phyloP scores from a whole-genome alignment of 2,329 filamentous ascomycete genomes.

The Aureobasidium leucospermi region DNA sequence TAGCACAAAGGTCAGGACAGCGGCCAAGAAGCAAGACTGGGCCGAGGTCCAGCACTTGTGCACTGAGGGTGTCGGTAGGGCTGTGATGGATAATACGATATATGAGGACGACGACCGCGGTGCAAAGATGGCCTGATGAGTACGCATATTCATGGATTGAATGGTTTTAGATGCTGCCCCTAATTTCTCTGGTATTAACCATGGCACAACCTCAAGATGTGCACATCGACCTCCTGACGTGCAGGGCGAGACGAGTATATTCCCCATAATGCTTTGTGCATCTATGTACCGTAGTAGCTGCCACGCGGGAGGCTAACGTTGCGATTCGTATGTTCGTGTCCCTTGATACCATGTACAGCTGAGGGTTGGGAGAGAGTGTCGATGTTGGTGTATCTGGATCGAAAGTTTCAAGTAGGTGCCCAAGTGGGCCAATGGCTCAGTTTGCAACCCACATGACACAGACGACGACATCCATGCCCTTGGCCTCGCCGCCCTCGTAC shows the following conservation, averaged over 20 bases:
- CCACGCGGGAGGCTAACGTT: not conserved
- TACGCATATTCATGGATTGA: conserved; percentile 20
- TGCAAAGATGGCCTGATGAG: conserved; percentile 1
- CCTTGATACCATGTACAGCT: conserved; percentile 5
- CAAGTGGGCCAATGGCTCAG: conserved; percentile 30
- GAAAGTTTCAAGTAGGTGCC: not conserved
- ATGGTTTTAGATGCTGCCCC: not conserved
- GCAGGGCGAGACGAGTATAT: not conserved
- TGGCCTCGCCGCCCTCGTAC: conserved; percentile 54
- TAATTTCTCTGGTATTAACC: conserved; percentile 2
- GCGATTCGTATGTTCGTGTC: conserved; percentile 2
- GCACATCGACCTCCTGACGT: not conserved
- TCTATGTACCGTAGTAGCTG: conserved; percentile 2
- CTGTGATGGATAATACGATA: conserved; percentile 50
- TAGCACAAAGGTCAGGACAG: conserved; percentile 56
- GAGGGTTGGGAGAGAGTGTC: not conserved
- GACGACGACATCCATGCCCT: conserved; percentile 47
- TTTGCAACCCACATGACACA: conserved; percentile 67
- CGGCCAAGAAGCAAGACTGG: conserved; percentile 44
- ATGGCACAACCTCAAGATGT: not conserved
- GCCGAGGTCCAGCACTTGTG: conserved; percentile 47
- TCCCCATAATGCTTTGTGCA: not conserved
- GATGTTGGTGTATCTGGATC: not conserved
- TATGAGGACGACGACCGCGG: conserved; percentile 42
- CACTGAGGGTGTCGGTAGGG: conserved; percentile 48